A percentile compares a stretch with the other conserved stretches of the same genome.
phyloP scores from a whole-genome alignment of 345 rosid species.

The Aurinia saxatilis region DNA sequence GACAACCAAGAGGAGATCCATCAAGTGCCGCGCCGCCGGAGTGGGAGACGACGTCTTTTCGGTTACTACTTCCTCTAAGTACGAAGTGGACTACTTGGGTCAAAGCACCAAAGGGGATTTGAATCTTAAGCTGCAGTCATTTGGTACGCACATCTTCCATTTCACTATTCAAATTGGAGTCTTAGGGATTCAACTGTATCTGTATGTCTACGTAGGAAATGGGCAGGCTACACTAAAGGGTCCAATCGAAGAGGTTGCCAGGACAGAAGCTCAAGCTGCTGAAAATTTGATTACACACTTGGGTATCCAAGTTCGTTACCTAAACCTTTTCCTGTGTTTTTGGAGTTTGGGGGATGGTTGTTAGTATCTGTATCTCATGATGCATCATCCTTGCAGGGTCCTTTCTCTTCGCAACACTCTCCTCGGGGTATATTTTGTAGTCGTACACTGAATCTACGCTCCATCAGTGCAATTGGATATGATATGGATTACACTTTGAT shows the following conservation, averaged over 20 bases:
- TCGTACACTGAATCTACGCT: constrained; percentile 87
- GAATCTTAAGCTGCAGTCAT: constrained; percentile 56
- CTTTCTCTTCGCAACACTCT: constrained; percentile 66
- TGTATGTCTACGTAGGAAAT: constrained; percentile 32
- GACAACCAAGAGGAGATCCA: constrained; percentile 11
- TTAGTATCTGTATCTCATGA: no score
- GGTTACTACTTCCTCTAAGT: constrained; percentile 52
- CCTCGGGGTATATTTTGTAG: constrained; percentile 93
- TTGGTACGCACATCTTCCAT: no score
- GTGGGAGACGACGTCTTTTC: constrained; percentile 58
- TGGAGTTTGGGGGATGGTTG: neutral
- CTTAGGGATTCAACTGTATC: no score
- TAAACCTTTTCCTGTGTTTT: constrained; percentile 3
- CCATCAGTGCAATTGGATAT: constrained; percentile 94
- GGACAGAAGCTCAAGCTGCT: constrained; percentile 65
- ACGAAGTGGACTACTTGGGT: constrained; percentile 85
- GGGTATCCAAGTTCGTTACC: constrained; percentile 64
- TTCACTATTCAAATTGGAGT: neutral
- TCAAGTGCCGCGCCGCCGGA: constrained; percentile 28
- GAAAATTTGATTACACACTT: constrained; percentile 56
- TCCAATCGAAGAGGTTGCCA: constrained; percentile 90
- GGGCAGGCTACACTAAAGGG: constrained; percentile 62
- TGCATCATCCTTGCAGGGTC: constrained; percentile 45
- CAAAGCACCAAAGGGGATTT: constrained; percentile 94
- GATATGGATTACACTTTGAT: constrained; percentile 99